Base-by-base conservation (phyloP, 2,329 filamentous ascomycete genomes). In the Hortaea werneckii region DNA sequence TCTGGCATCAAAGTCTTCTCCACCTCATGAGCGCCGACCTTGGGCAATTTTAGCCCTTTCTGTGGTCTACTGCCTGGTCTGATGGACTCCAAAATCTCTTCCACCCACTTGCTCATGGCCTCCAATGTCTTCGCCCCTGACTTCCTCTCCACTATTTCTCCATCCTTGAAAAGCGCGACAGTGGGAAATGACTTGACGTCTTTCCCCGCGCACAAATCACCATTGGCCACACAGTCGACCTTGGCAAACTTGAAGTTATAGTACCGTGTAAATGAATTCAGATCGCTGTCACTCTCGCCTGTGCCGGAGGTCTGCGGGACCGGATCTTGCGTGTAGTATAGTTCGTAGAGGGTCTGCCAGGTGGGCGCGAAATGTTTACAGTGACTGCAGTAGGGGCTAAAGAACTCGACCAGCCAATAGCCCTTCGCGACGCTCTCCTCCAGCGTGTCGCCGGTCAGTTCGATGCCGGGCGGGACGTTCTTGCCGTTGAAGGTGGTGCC, bases 261-360 rank as follows among this genome's bases (percentile, higher is more conserved):
- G 65, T 81, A 92, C 45, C 82, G 75, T 29, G 82, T 80, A 60
- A 95, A 95, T 4, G 77, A 76, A 59, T 82, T 82, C 37, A 79
- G 63, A 51, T 69, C 77, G 55, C 65, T 71, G 57, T 68, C 68
- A 28, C 65, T 61, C 34, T 56, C 50, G 20, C 57, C 57, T 39
- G 69, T 71, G 7, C 70, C 66, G 20, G 74, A 66, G 41, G 72
- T 67, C 43, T 71, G 66, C 50, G 73, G 67, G 42, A 82, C 69
- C 11, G 84, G 83, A 58, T 87, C 82, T 34, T 87, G 92, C 34
- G 89, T 95, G 70, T 87, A 81, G 71, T 95, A 98, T 67, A 82
- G 95, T 69, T 98, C 92, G 73, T 96, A 95, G 10, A 90, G 67
- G 5, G 89, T 95, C 67, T 96, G 88, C 74, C 80, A 95, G 42